Conservation (phyloP, 23 red algal species). For the Gracilaria caudata region DNA sequence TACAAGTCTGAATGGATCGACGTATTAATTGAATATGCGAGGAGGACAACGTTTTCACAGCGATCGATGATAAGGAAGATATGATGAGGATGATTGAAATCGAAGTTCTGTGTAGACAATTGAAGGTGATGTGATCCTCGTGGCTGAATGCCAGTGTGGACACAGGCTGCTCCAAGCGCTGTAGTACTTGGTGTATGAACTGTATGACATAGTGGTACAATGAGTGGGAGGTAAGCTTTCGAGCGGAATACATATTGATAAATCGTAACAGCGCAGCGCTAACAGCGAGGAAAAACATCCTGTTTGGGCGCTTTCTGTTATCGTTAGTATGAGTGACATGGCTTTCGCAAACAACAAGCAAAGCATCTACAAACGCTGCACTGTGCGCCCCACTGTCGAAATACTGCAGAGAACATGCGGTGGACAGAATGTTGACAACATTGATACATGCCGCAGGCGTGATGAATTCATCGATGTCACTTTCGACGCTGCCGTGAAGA, state of each 20-base stretch:
- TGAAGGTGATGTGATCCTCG: not conserved
- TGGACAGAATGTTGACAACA: not conserved
- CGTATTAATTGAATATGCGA: not conserved
- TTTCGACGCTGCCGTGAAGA: not conserved
- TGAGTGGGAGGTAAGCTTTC: not conserved
- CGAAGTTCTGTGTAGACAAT: not conserved
- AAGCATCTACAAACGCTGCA: not conserved
- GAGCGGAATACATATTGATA: not conserved
- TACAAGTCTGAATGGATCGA: not conserved
- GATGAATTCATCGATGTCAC: not conserved
- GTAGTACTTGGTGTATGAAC: not conserved
- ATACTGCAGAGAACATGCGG: not conserved
- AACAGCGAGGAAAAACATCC: not conserved
- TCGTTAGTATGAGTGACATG: not conserved
- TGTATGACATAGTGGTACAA: not conserved
- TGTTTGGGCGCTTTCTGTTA: not conserved
- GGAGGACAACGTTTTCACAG: not conserved
- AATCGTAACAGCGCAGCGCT: not conserved
- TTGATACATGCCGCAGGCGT: not conserved
- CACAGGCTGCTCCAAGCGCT: not conserved
- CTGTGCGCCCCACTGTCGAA: not conserved
- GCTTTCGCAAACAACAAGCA: not conserved
- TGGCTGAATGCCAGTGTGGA: not conserved
- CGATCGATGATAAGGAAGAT: not conserved
- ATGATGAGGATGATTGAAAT: constrained; percentile 7